Conservation (phyloP, 177 flowering plant genomes). For the Tripterygium wilfordii region DNA sequence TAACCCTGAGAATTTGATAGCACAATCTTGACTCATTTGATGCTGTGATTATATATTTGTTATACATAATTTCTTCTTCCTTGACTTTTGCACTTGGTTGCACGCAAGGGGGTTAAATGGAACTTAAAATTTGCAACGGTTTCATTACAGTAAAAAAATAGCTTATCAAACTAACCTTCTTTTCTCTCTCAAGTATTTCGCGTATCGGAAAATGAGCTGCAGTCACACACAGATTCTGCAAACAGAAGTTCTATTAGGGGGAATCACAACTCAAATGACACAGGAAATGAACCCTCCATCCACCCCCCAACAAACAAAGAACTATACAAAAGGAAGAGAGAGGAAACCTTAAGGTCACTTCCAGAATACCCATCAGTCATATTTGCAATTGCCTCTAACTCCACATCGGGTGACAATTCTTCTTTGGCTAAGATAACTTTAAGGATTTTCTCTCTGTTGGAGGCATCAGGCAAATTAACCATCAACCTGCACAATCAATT, state of each 20-base stretch:
- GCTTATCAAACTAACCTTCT: conserved; percentile 61
- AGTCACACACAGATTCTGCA: conserved; percentile 88
- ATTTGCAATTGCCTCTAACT: conserved; percentile 66
- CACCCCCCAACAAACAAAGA: too few relatives aligned
- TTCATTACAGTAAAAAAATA: too few relatives aligned
- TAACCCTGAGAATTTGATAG: too few relatives aligned
- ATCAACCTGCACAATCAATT: conserved; percentile 58
- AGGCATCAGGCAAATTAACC: conserved; percentile 89
- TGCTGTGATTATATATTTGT: too few relatives aligned
- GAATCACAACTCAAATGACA: too few relatives aligned
- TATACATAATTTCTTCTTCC: too few relatives aligned
- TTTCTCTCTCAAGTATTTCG: conserved; percentile 85
- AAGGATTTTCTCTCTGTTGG: conserved; percentile 72
- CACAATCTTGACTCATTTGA: too few relatives aligned
- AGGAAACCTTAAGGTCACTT: conserved; percentile 91
- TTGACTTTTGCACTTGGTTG: too few relatives aligned
- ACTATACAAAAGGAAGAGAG: not conserved
- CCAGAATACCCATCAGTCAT: conserved; percentile 97
- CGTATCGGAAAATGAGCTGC: conserved; percentile 89
- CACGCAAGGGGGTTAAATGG: too few relatives aligned
- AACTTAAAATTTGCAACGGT: too few relatives aligned
- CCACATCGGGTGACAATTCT: conserved; percentile 68
- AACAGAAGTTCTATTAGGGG: too few relatives aligned
- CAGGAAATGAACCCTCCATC: too few relatives aligned
- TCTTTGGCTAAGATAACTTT: conserved; percentile 80